phyloP scores from a whole-genome alignment of 2,329 filamentous ascomycete species.

The Neofusicoccum laricinum region DNA sequence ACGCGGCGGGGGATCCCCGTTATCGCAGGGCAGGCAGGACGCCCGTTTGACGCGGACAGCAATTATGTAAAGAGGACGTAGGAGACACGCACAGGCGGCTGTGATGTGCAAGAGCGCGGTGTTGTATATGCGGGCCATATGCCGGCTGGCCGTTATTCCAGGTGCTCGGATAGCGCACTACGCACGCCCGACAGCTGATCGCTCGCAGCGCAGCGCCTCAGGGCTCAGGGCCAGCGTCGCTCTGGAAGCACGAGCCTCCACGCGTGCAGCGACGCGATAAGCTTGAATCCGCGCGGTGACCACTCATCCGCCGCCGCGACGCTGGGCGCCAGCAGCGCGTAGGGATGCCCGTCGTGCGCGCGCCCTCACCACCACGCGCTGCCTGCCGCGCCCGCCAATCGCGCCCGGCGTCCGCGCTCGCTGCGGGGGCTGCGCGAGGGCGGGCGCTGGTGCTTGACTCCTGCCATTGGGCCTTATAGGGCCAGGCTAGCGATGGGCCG shows the following conservation, averaged over 20 bases:
- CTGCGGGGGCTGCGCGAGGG: not conserved
- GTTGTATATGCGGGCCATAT: conserved; percentile 7
- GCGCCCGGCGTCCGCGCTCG: not conserved
- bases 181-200: conserved; percentile 11
- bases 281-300: conserved; percentile 7
- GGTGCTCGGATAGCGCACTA: conserved; percentile 9
- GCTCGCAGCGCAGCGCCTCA: not conserved
- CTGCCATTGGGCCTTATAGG: conserved; percentile 19
- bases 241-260: conserved; percentile 7
- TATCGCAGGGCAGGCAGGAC: not conserved
- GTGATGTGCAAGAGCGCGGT: not conserved
- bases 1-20: conserved; percentile 2
- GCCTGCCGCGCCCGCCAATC: conserved; percentile 1
- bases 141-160: conserved; percentile 9
- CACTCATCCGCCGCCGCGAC: conserved; percentile 8
- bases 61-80: conserved; percentile 12
- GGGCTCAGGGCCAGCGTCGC: not conserved
- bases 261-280: conserved; percentile 12
- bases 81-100: not conserved
- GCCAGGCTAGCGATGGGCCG: conserved; percentile 26
- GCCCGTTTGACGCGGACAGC: not conserved
- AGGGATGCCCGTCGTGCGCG: conserved; percentile 4
- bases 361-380: conserved; percentile 9
- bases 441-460: conserved; percentile 3
- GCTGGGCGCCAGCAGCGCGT: not conserved